Percentiles rank a stretch among this genome's conserved stretches.
phyloP scores from a whole-genome alignment of 495 filamentous ascomycete species.

The Penicillium waksmanii region DNA sequence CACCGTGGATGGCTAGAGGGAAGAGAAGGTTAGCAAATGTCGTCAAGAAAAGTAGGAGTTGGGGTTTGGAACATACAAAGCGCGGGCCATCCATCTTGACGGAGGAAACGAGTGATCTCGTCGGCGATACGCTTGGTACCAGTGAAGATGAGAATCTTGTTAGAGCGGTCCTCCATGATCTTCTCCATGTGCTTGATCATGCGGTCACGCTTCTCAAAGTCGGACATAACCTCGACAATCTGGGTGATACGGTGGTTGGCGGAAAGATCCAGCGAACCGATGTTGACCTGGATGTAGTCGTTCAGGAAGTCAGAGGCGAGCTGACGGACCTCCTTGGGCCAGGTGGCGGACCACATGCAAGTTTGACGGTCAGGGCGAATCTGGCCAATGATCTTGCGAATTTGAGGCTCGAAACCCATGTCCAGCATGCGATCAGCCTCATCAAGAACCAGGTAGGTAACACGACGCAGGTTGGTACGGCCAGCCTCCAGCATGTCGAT shows the following conservation, averaged over 20 bases:
- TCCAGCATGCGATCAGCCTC: conserved; percentile 99
- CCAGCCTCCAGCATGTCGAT: conserved; percentile 98
- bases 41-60: background rate
- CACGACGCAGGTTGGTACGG: conserved; percentile 96
- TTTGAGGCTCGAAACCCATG: conserved; percentile 99
- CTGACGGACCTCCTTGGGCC: conserved; percentile 98
- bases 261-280: conserved; percentile 94
- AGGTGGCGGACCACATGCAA: conserved; percentile 99
- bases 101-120: conserved; percentile 97
- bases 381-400: conserved; percentile 95
- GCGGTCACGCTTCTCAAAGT: conserved; percentile 95
- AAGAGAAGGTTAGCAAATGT: conserved; percentile 47
- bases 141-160: conserved; percentile 95
- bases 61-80: conserved; percentile 69
- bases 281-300: conserved; percentile 99
- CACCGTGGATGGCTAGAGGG: conserved; percentile 87
- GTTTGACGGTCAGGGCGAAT: conserved; percentile 99
- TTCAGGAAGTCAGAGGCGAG: conserved; percentile 93
- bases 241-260: conserved; percentile 99
- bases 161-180: conserved; percentile 93
- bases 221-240: conserved; percentile 91
- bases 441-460: conserved; percentile 96
- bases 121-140: conserved; percentile 98
- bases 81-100: conserved; percentile 98
- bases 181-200: conserved; percentile 98